Conservation (phyloP, 179 eudicot species). For the Beta corolliflora region DNA sequence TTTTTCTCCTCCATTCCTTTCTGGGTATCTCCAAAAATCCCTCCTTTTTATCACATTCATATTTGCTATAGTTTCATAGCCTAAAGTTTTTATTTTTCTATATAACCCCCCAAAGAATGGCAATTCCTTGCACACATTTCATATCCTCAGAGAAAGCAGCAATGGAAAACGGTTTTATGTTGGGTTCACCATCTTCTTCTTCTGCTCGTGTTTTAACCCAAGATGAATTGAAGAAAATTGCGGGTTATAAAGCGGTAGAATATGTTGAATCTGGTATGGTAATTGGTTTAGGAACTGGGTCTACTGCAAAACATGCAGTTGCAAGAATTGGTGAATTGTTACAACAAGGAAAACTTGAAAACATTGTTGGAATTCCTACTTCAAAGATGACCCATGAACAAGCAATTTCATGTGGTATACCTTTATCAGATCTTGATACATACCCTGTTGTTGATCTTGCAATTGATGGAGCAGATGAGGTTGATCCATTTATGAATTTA, state of each 20-base stretch:
- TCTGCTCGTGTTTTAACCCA: slow-evolving; percentile 50
- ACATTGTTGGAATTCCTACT: slow-evolving; percentile 87
- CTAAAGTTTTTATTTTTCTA: too few relatives aligned
- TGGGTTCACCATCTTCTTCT: slow-evolving; percentile 26
- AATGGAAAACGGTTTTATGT: slow-evolving; percentile 32
- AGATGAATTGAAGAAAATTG: slow-evolving; percentile 82
- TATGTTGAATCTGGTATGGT: slow-evolving; percentile 84
- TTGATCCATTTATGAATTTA: slow-evolving; percentile 39
- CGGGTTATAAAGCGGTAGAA: slow-evolving; percentile 90
- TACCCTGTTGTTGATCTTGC: slow-evolving; percentile 60
- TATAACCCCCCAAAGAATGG: slow-evolving; percentile 15
- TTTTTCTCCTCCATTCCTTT: neutral
- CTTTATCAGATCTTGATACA: slow-evolving; percentile 67
- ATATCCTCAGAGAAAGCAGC: slow-evolving; percentile 34
- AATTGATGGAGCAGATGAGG: slow-evolving; percentile 44
- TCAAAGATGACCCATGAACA: slow-evolving; percentile 77
- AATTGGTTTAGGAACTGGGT: slow-evolving; percentile 84
- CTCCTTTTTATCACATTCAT: neutral
- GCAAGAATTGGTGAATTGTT: slow-evolving; percentile 70
- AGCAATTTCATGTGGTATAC: slow-evolving; percentile 71
- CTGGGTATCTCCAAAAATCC: neutral
- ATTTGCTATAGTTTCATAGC: too few relatives aligned
- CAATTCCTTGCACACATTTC: slow-evolving; percentile 36
- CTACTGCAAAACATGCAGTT: slow-evolving; percentile 88
- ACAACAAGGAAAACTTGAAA: slow-evolving; percentile 55